These are phyloP conservation scores for Suillus brevipes DNA, from an alignment of 768 basidiomycete genomes.

Conservation along the genomic window DNA sequence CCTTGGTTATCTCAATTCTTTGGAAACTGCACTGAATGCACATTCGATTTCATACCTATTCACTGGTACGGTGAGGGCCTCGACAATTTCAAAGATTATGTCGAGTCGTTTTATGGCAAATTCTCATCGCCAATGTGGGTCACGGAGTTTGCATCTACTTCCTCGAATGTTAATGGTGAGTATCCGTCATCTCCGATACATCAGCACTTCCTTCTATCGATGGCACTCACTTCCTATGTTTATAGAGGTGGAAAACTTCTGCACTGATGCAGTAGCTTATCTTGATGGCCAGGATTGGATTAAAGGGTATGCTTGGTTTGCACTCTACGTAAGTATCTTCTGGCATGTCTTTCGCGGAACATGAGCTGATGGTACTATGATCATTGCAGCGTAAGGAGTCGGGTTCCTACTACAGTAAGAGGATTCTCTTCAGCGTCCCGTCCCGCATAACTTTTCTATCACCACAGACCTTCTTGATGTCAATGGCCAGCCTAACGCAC, in stretches of 20 bases:
- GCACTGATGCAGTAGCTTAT: constrained; percentile 3
- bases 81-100: constrained; percentile 36
- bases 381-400: constrained; percentile 39
- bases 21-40: constrained; percentile 40
- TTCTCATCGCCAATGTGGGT: constrained; percentile 39
- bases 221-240: not conserved
- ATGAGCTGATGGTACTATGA: not conserved
- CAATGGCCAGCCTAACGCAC: constrained; percentile 44
- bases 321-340: constrained; percentile 15
- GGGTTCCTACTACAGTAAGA: constrained; percentile 44
- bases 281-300: constrained; percentile 16
- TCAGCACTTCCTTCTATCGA: not conserved
- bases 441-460: not conserved
- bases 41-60: constrained; percentile 50
- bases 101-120: constrained; percentile 33
- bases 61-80: constrained; percentile 44
- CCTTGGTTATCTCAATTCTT: constrained; percentile 38
- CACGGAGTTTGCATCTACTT: constrained; percentile 33
- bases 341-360: not conserved
- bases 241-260: constrained; percentile 16
- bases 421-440: not conserved
- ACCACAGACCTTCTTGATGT: constrained; percentile 42
- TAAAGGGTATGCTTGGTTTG: constrained; percentile 22
- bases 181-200: constrained; percentile 1
- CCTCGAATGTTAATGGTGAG: constrained; percentile 11